These are phyloP conservation scores for Thymus quinquecostatus DNA, from an alignment of 257 asterid species.

Conservation along the genomic window DNA sequence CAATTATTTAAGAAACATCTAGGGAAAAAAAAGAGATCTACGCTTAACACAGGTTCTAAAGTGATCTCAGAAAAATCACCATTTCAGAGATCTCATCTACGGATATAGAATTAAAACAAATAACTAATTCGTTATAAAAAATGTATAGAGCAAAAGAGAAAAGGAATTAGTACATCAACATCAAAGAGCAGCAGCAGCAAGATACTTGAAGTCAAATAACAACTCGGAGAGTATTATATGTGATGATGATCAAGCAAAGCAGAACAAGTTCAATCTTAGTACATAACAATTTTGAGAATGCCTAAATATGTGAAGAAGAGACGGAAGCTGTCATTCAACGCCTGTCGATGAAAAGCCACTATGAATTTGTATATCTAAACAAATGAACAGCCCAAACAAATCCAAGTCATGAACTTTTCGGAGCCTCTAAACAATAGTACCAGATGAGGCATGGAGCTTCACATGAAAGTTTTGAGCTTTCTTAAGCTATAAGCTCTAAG, in stretches of 20 bases:
- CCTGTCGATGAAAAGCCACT: neutral
- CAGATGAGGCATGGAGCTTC: neutral
- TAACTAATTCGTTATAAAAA: neutral
- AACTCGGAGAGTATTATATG: no score
- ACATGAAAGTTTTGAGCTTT: neutral
- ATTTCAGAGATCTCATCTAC: conserved; percentile 3
- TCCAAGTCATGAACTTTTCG: neutral
- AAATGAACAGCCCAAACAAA: neutral
- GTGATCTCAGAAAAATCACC: neutral
- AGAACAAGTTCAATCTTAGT: no score
- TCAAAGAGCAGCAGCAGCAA: neutral
- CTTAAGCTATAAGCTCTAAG: neutral
- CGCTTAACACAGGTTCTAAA: neutral
- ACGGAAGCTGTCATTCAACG: neutral
- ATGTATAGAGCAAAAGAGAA: neutral
- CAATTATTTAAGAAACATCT: neutral
- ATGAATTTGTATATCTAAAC: neutral
- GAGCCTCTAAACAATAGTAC: neutral
- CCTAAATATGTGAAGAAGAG: neutral
- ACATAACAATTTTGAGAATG: neutral
- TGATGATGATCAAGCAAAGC: no score
- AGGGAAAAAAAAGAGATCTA: neutral
- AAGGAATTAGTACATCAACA: no score
- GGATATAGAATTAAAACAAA: neutral
- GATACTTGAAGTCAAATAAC: neutral